Base-by-base conservation (phyloP, 2,329 filamentous ascomycete genomes). In the Paradendryphiella salina region DNA sequence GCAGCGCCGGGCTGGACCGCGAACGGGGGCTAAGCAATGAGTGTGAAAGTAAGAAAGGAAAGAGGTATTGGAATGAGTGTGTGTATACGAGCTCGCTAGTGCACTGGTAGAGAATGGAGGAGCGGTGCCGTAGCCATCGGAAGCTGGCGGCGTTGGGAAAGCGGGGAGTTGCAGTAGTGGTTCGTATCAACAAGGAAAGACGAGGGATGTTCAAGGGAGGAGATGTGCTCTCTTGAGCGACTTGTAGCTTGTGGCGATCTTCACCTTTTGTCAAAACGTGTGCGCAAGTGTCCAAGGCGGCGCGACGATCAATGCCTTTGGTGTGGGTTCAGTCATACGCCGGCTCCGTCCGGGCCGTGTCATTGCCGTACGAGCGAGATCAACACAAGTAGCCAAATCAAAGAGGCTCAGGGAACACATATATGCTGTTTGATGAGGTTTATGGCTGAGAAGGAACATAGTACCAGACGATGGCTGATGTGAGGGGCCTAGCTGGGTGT, bases 271-370 rank as follows among this genome's bases (percentile, higher is more conserved):
- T 51, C 53, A 57, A 51, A 55, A 46, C 38, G 38, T 51, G 51
- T 54, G 50, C 43, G 47, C 54, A 51, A 54, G 43, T 46, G 46
- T 46, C 53, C 50, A 53, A 58, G 53, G 50, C 57, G 51, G 46
- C 46, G 46, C 39, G 61, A 40, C 60, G 61, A 64, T 64, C 61
- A 58, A 64, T 61, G 60, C 60, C 57, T 53, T 44, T 29, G 50
- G 37, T 48, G 51, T 50, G 52, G 48, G 44, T 43, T 48, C 46
- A 35, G n/a, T 37, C 44, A 36, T 48, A 29, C 40, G 45, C 39
- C 38, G 44, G 37, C 31, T 50, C 40, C 39, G 37, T 50, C 10
- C 36, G 39, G 45, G 17, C 31, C 44, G 37, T 52, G 50, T 52
- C 50, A 52, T 49, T 42, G 26, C 45, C 28, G 39, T 49, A 32